A percentile compares a stretch with the other conserved stretches of the same genome.
These are phyloP conservation scores for Achlya hypogyna DNA, from an alignment of 352 stramenopile species.

Conservation along the genomic window DNA sequence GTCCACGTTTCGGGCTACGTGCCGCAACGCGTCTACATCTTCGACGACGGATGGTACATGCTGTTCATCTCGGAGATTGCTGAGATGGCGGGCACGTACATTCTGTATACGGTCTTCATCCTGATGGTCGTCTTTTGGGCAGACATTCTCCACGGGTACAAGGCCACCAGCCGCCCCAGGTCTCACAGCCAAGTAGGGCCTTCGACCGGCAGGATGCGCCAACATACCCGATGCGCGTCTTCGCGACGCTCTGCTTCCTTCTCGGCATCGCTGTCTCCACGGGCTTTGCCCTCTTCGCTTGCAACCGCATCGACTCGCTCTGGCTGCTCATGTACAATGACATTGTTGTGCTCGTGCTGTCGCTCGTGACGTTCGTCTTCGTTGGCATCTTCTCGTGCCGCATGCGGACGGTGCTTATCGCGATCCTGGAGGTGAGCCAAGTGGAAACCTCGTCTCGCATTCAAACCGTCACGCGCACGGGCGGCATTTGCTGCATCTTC, in stretches of 20 bases:
- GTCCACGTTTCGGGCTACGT: conserved; percentile 57
- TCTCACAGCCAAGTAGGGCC: conserved; percentile 42
- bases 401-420: conserved; percentile 93
- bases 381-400: conserved; percentile 92
- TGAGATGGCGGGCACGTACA: conserved; percentile 84
- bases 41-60: conserved; percentile 47
- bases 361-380: conserved; percentile 80
- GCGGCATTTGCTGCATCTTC: conserved; percentile 91
- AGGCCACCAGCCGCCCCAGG: conserved; percentile 31
- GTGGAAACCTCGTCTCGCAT: conserved; percentile 95
- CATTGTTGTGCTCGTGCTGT: conserved; percentile 76
- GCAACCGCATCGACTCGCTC: conserved; percentile 81
- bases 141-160: conserved; percentile 92
- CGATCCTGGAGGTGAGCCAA: conserved; percentile 93
- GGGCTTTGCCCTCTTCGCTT: conserved; percentile 82
- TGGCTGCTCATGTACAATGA: conserved; percentile 95
- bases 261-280: conserved; percentile 37
- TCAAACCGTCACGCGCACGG: conserved; percentile 93
- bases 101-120: conserved; percentile 96
- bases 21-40: conserved; percentile 46
- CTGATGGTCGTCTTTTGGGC: conserved; percentile 97
- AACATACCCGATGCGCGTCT: conserved; percentile 82
- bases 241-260: conserved; percentile 67
- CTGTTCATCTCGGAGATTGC: conserved; percentile 83
- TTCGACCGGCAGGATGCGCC: conserved; percentile 30